Conservation (phyloP, 192 early-diverging fungal species). For the Coemansia sp. region DNA sequence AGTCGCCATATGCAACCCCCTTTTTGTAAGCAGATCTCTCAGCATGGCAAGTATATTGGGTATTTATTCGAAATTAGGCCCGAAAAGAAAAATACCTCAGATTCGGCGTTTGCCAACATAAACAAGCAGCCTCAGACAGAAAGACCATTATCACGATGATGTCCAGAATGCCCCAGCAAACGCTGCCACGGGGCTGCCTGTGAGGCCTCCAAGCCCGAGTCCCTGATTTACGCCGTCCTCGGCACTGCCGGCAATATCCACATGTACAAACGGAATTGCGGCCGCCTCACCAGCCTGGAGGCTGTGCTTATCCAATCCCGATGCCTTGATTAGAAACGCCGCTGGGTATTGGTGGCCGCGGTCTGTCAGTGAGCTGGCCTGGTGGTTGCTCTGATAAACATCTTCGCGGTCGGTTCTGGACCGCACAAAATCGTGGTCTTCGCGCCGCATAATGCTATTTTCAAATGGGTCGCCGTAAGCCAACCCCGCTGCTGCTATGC, state of each 20-base stretch:
- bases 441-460: constrained; percentile 74
- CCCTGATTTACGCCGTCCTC: constrained; percentile 65
- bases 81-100: neutral
- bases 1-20: neutral
- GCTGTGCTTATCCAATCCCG: constrained; percentile 73
- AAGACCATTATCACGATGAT: neutral
- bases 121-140: neutral
- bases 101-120: neutral
- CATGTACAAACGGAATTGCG: constrained; percentile 78
- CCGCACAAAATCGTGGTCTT: constrained; percentile 67
- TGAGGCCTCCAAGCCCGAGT: constrained; percentile 67
- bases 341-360: constrained; percentile 88
- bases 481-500: constrained; percentile 65
- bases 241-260: constrained; percentile 80
- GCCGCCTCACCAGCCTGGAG: constrained; percentile 55
- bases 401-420: constrained; percentile 72
- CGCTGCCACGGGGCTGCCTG: constrained; percentile 74
- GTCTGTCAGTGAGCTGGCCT: constrained; percentile 66
- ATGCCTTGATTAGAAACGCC: constrained; percentile 76
- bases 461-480: constrained; percentile 79
- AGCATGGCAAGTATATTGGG: neutral
- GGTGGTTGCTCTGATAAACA: constrained; percentile 78
- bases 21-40: neutral
- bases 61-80: neutral
- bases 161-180: constrained; percentile 70